Conservation (phyloP, 805 yeast species). For the Ogataea henricii region DNA sequence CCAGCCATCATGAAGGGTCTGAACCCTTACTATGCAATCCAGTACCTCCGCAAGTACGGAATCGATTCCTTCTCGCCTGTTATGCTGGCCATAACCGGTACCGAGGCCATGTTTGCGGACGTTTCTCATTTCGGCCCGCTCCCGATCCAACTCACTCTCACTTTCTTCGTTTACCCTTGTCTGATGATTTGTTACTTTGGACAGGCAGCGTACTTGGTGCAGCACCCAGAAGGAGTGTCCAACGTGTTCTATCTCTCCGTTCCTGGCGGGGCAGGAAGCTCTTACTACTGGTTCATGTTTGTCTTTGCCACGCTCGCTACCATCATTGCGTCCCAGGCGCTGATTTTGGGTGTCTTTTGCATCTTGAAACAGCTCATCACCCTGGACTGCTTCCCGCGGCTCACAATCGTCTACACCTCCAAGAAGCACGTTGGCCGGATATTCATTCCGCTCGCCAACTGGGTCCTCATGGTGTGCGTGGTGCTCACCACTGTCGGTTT, state of each 20-base stretch:
- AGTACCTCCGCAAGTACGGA: conserved; percentile 36
- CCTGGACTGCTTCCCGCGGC: conserved; percentile 55
- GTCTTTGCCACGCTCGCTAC: conserved; percentile 56
- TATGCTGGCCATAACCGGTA: conserved; percentile 58
- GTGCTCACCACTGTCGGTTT: conserved; percentile 54
- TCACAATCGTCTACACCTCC: conserved; percentile 48
- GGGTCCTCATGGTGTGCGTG: conserved; percentile 53
- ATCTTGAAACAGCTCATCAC: conserved; percentile 54
- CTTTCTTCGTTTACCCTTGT: conserved; percentile 51
- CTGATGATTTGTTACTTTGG: conserved; percentile 57
- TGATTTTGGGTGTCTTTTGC: conserved; percentile 56
- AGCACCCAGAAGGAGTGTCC: conserved; percentile 40
- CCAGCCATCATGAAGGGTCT: conserved; percentile 50
- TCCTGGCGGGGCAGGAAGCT: conserved; percentile 49
- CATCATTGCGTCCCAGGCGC: conserved; percentile 61
- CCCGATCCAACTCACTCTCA: conserved; percentile 51
- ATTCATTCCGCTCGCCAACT: conserved; percentile 53
- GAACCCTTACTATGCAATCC: conserved; percentile 54
- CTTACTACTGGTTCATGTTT: conserved; percentile 53
- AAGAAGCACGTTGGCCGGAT: conserved; percentile 49
- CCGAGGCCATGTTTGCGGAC: conserved; percentile 68
- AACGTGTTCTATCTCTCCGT: conserved; percentile 51
- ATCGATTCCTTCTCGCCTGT: conserved; percentile 50
- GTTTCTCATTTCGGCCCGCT: conserved; percentile 55
- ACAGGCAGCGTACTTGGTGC: conserved; percentile 52